Base-by-base conservation (phyloP, 2,329 filamentous ascomycete genomes). In the Talaromyces piceae region DNA sequence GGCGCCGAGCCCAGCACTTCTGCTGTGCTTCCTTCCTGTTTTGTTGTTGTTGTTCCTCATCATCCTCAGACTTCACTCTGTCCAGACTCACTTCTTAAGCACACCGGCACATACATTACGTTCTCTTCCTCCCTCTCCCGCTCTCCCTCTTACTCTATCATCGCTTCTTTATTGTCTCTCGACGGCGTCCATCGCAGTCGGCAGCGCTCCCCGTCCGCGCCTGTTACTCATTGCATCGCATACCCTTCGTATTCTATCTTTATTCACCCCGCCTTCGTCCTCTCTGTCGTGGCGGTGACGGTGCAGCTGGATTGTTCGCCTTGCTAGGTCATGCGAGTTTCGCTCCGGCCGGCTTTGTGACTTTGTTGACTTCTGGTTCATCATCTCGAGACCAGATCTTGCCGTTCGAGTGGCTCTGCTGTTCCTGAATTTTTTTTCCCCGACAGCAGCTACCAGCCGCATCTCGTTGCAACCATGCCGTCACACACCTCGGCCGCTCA, bases 401-500 rank as follows among this genome's bases (percentile, higher is more conserved):
- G 6, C 33, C 11, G 2, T 18, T 20, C 33, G n/a, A 9, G n/a
- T 37, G 16, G 33, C 33, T 37, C 33, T 20, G 44, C 16, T 13
- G n/a, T n/a, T n/a, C n/a, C n/a, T n/a, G n/a, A n/a, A n/a, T n/a
- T n/a, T n/a, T n/a, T n/a, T n/a, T n/a, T n/a, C 31, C 25, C 4
- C 22, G 8, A 8, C 23, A 7, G 39, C 41, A 23, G n/a, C 30
- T 27, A 12, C 26, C 20, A 37, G 16, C 16, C 16, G 25, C 11
- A 8, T 50, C 53, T 59, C 65, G n/a, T n/a, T n/a, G n/a, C n/a
- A n/a, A 81, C 70, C 59, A 72, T 72, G 67, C 71, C 69, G 61
- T 70, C 66, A 61, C 52, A 50, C 41, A 71, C 73, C 62, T 73
- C 75, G 46, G 73, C 79, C 67, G 87, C 83, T 71, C 81, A 88